Evolutionary conservation across 2,329 filamentous ascomycete species (phyloP).

Genomic region (Epichloe bromicola): DNA sequence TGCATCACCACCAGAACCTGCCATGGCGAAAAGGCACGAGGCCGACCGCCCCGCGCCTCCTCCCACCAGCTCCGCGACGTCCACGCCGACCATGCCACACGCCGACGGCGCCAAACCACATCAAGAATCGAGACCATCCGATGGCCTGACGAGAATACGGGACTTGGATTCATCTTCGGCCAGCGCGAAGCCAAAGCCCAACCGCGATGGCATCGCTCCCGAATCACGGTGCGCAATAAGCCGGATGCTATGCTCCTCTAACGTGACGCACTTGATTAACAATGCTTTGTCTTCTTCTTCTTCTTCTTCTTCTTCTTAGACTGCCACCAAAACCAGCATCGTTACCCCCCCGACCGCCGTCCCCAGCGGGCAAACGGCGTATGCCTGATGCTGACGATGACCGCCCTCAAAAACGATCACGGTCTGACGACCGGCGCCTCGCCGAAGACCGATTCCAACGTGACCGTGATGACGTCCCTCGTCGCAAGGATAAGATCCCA

Average conservation of each 20-base stretch:
- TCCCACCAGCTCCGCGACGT: slow-evolving; percentile 7
- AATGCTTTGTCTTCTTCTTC: background rate
- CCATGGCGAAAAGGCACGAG: slow-evolving; percentile 20
- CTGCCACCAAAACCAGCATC: slow-evolving; percentile 25
- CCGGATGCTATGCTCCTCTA: background rate
- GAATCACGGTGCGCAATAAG: slow-evolving; percentile 8
- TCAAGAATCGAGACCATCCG: slow-evolving; percentile 6
- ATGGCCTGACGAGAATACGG: slow-evolving; percentile 6
- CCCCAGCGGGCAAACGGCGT: slow-evolving; percentile 35
- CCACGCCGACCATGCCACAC: background rate
- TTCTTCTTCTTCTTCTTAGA: slow-evolving; percentile 10
- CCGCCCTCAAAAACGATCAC: slow-evolving; percentile 34
- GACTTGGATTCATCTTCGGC: slow-evolving; percentile 1
- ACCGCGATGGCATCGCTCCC: background rate
- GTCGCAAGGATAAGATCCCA: slow-evolving; percentile 16
- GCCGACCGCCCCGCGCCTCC: slow-evolving; percentile 15
- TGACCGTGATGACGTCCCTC: slow-evolving; percentile 20
- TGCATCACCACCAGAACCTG: slow-evolving; percentile 23
- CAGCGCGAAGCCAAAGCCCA: slow-evolving; percentile 4
- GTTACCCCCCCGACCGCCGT: slow-evolving; percentile 24
- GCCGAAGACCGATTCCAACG: slow-evolving; percentile 20
- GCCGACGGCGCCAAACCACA: background rate
- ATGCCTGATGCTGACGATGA: slow-evolving; percentile 30
- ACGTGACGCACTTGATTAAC: background rate
- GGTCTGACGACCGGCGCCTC: slow-evolving; percentile 23